These are phyloP conservation scores for Aspergillus chevalieri DNA, from an alignment of 2,329 filamentous ascomycete genomes.

Conservation along the genomic window DNA sequence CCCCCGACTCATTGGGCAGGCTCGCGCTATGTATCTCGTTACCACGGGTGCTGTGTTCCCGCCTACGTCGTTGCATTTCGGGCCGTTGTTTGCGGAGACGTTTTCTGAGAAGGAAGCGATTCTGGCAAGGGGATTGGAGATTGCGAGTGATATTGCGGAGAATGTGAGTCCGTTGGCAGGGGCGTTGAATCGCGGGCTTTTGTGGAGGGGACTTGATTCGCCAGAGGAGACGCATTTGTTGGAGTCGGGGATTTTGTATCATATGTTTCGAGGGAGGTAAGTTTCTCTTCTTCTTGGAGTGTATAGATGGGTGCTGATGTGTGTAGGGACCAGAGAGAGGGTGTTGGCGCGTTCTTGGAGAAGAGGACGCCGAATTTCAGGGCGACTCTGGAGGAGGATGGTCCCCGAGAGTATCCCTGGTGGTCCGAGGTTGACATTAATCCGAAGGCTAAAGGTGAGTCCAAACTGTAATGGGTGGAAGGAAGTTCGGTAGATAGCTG, in stretches of 20 bases:
- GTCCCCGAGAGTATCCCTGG: slow-evolving; percentile 60
- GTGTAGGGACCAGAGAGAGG: slow-evolving; percentile 58
- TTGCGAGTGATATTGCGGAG: slow-evolving; percentile 60
- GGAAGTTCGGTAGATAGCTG: slow-evolving; percentile 1
- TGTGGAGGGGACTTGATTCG: slow-evolving; percentile 50
- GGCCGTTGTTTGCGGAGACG: slow-evolving; percentile 60
- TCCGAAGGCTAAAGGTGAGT: slow-evolving; percentile 14
- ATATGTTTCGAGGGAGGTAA: slow-evolving; percentile 31
- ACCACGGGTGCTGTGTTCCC: slow-evolving; percentile 60
- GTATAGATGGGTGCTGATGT: slow-evolving; percentile 2
- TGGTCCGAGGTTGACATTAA: slow-evolving; percentile 53
- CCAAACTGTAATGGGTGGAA: slow-evolving; percentile 15
- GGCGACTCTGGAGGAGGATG: slow-evolving; percentile 55
- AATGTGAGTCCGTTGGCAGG: slow-evolving; percentile 62
- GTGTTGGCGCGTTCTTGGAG: slow-evolving; percentile 62
- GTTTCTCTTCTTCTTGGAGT: slow-evolving; percentile 1
- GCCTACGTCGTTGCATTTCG: slow-evolving; percentile 42
- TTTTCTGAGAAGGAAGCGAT: slow-evolving; percentile 55
- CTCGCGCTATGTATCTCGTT: slow-evolving; percentile 31
- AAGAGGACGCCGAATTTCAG: slow-evolving; percentile 60
- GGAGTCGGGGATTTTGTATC: slow-evolving; percentile 45
- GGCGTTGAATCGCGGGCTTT: slow-evolving; percentile 64
- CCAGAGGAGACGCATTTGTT: slow-evolving; percentile 66
- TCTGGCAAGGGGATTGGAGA: slow-evolving; percentile 56
- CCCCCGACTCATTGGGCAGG: slow-evolving; percentile 58